Conservation (phyloP, 306 rosid genomes). For the Cicer judaicum region DNA sequence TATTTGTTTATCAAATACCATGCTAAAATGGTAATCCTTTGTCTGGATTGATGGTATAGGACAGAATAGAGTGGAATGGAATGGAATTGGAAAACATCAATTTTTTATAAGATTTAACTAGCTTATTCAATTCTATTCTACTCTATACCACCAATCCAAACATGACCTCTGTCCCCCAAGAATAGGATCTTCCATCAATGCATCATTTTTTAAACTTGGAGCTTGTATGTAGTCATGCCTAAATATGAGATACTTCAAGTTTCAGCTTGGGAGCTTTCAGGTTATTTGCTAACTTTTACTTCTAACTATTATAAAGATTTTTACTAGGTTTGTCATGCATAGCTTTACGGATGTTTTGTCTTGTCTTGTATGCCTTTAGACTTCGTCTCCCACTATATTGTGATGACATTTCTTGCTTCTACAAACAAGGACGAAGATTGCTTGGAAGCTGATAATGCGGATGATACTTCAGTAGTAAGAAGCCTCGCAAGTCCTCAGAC, state of each 20-base stretch:
- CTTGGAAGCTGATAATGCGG: conserved; percentile 44
- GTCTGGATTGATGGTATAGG: no score
- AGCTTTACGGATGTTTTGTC: conserved; percentile 18
- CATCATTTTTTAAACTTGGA: conserved; percentile 9
- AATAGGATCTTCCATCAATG: conserved; percentile 15
- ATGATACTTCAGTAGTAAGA: conserved; percentile 50
- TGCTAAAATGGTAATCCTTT: conserved; percentile 32
- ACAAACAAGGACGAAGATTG: conserved; percentile 62
- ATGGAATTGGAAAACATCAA: no score
- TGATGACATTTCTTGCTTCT: conserved; percentile 56
- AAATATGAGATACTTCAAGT: conserved; percentile 32
- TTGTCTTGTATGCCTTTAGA: conserved; percentile 40
- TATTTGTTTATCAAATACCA: conserved; percentile 12
- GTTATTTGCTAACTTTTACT: conserved; percentile 11
- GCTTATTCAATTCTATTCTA: no score
- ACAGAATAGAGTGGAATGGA: no score
- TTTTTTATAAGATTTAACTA: no score
- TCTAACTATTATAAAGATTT: conserved; percentile 21
- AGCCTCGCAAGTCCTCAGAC: conserved; percentile 48
- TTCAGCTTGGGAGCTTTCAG: conserved; percentile 27
- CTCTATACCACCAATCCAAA: no score
- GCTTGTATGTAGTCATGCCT: conserved; percentile 29
- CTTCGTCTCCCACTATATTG: conserved; percentile 36
- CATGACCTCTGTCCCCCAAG: background rate
- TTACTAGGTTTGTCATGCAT: conserved; percentile 38